These are phyloP conservation scores for Exophiala mesophila DNA, from an alignment of 2,329 filamentous ascomycete species.

Conservation along the genomic window DNA sequence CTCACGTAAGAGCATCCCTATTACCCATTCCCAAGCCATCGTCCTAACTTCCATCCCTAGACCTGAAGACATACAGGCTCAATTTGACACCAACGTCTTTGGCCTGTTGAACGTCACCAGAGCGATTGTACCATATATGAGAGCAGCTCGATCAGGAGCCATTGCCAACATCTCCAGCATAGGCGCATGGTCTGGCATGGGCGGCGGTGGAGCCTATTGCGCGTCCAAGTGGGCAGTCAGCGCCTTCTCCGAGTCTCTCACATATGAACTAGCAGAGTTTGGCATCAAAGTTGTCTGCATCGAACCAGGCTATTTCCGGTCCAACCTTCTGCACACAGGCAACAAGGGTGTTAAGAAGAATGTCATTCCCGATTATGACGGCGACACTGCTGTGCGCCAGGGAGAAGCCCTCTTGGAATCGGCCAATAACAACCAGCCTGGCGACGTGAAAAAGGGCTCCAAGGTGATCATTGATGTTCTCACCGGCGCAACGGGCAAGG, in stretches of 20 bases:
- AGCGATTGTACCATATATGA: conserved; percentile 36
- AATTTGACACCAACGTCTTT: conserved; percentile 38
- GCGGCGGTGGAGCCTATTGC: conserved; percentile 32
- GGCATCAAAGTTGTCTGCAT: conserved; percentile 34
- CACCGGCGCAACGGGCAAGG: conserved; percentile 45
- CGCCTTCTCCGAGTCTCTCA: conserved; percentile 25
- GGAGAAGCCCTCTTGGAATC: conserved; percentile 9
- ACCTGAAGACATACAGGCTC: conserved; percentile 26
- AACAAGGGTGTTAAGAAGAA: conserved; percentile 7
- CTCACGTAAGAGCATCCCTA: conserved; percentile 13
- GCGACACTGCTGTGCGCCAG: conserved; percentile 11
- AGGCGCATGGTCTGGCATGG: conserved; percentile 28
- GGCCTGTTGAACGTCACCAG: conserved; percentile 35
- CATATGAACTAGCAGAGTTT: conserved; percentile 32
- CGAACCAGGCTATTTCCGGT: conserved; percentile 32
- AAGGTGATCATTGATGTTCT: conserved; percentile 53
- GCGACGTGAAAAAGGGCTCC: conserved; percentile 52
- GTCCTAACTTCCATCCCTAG: conserved; percentile 1
- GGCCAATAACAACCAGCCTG: conserved; percentile 47
- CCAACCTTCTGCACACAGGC: conserved; percentile 15
- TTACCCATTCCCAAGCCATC: neutral
- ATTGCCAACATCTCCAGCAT: conserved; percentile 37
- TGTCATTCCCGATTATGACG: conserved; percentile 19
- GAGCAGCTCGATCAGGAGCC: conserved; percentile 29
- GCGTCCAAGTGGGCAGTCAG: conserved; percentile 35